These are phyloP conservation scores for Arthrobotrys iridis DNA, from an alignment of 2,329 filamentous ascomycete genomes.

Conservation along the genomic window DNA sequence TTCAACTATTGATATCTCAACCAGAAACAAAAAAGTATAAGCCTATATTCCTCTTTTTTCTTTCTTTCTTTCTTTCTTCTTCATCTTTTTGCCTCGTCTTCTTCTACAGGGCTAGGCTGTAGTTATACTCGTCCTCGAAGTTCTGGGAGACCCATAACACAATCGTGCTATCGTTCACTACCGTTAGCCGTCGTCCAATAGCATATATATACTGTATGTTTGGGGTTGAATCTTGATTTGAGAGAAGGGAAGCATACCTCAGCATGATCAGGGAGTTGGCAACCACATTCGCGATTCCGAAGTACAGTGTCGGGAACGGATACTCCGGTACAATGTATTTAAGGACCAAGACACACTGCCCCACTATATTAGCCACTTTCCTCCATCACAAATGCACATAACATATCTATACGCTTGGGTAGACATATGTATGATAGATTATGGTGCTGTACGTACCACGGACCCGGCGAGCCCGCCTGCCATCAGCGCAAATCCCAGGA, in stretches of 20 bases:
- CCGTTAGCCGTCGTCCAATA: conserved; percentile 2
- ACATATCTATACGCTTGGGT: too few species aligned
- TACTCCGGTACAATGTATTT: conserved; percentile 73
- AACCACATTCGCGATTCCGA: conserved; percentile 74
- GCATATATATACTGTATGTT: background rate
- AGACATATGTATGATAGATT: background rate
- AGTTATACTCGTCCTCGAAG: conserved; percentile 78
- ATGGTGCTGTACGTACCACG: conserved; percentile 64
- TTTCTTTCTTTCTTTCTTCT: too few species aligned
- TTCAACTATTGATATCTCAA: background rate
- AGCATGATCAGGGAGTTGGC: conserved; percentile 74
- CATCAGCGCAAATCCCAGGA: conserved; percentile 75
- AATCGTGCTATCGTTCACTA: conserved; percentile 68
- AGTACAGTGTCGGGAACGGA: conserved; percentile 71
- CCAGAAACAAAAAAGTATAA: background rate
- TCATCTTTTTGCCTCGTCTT: too few species aligned
- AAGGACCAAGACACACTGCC: conserved; percentile 71
- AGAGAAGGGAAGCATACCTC: conserved; percentile 65
- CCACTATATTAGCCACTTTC: conserved; percentile 39
- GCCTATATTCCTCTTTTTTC: background rate
- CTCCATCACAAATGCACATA: too few species aligned
- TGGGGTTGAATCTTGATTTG: background rate
- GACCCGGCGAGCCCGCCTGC: conserved; percentile 74
- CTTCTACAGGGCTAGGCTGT: conserved; percentile 71
- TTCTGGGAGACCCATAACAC: conserved; percentile 77